These are phyloP conservation scores for Verruconis gallopava DNA, from an alignment of 2,329 filamentous ascomycete genomes.

Conservation along the genomic window DNA sequence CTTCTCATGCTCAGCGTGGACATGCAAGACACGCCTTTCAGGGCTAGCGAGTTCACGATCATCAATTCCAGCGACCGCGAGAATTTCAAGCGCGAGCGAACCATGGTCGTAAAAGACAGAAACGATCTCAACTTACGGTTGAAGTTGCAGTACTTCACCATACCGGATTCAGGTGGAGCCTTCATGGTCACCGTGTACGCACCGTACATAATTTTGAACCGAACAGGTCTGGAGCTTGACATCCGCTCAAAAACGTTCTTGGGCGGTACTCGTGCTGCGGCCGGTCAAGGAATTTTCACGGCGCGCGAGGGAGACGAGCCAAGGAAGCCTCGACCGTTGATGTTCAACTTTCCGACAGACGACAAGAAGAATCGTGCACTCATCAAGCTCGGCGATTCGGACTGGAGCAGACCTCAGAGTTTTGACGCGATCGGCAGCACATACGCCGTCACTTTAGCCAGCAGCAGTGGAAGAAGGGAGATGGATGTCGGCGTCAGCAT, in stretches of 20 bases:
- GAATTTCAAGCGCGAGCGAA: constrained; percentile 76
- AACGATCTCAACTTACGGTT: constrained; percentile 68
- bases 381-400: constrained; percentile 75
- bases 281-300: constrained; percentile 59
- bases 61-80: constrained; percentile 83
- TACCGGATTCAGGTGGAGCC: constrained; percentile 84
- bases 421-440: constrained; percentile 95
- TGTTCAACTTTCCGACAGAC: constrained; percentile 87
- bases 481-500: constrained; percentile 87
- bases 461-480: constrained; percentile 57
- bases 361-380: constrained; percentile 85
- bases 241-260: constrained; percentile 83
- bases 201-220: constrained; percentile 89
- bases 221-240: constrained; percentile 79
- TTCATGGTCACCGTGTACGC: constrained; percentile 94
- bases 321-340: constrained; percentile 69
- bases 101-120: constrained; percentile 70
- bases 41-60: constrained; percentile 90
- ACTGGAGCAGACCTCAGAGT: constrained; percentile 95
- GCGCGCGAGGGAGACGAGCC: constrained; percentile 43
- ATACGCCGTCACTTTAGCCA: constrained; percentile 73
- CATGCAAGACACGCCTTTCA: constrained; percentile 92
- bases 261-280: constrained; percentile 66
- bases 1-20: constrained; percentile 84
- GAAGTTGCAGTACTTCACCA: constrained; percentile 77